Base-by-base conservation (phyloP, 2,329 filamentous ascomycete genomes). In the Onygenales sp. region DNA sequence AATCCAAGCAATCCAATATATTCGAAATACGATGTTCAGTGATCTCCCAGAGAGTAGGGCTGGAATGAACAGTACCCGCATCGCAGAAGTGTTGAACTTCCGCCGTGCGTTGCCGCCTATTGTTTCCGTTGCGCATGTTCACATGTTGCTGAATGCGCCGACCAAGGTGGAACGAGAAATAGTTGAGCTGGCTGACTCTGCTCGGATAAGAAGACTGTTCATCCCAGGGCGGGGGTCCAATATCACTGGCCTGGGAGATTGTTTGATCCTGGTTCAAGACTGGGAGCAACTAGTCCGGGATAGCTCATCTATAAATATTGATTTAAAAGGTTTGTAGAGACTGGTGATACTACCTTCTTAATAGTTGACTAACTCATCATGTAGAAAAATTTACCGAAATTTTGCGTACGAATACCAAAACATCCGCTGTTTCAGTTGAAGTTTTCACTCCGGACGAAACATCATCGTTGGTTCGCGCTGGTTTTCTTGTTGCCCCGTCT, bases 41-140 rank as follows among this genome's bases (percentile, higher is more conserved):
- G 68, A 76, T 9, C 68, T 85, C 14, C 82, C 82, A 0, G 73
- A 77, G 32, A 68, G 68, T 17, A 71, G 74, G 8, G 73, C 79
- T 0, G 82, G 82, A 3, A 83, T 85, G 81, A 81, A 80, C 61
- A 82, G 79, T 55, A 78, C 75, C 7, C 74, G 78, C 8, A 83
- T 83, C 45, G 75, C 80, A 4, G 76, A 82, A 56, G 74, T 83
- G 2, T 65, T 85, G 49, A 81, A 82, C 51, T 75, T 78, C 55
- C 74, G 81, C 10, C 71, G 67, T 48, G 72, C 69, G 42, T 62
- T 85, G 45, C 81, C 82, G 10, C 77, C 79, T 0, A 72, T 84
- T 32, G 79, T 81, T 9, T 81, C 79, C 0, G 67, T 82, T 45
- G 78, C 81, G 14, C 81, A 85, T 65, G 68, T 85, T 0, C 79